Percentiles rank a stretch among this genome's conserved stretches.
Evolutionary conservation across 805 yeast species (phyloP).

Genomic region (Nakazawaea populi): DNA sequence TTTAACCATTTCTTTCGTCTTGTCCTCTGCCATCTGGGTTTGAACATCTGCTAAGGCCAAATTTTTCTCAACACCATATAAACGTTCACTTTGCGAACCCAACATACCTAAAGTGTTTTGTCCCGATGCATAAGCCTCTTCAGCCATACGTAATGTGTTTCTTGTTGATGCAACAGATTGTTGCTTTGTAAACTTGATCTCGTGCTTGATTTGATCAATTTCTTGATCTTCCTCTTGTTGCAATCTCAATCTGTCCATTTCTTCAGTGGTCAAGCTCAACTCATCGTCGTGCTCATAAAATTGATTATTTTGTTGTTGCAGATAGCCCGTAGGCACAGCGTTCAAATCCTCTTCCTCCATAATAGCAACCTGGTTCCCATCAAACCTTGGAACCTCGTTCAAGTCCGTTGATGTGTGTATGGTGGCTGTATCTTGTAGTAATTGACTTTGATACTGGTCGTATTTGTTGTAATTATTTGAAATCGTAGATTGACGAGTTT

Average conservation of each 20-base stretch:
- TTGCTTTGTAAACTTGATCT: constrained; percentile 77
- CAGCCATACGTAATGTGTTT: constrained; percentile 68
- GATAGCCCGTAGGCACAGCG: constrained; percentile 14
- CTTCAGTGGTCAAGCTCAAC: constrained; percentile 28
- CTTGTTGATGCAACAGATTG: constrained; percentile 83
- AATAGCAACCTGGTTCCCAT: constrained; percentile 11
- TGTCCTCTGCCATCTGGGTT: constrained; percentile 74
- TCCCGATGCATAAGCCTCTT: constrained; percentile 68
- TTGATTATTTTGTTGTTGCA: background rate
- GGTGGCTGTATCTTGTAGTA: constrained; percentile 3
- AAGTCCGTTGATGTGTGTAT: constrained; percentile 1
- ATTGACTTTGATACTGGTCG: constrained; percentile 5
- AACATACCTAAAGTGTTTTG: constrained; percentile 84
- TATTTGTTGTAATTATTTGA: background rate
- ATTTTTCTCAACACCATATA: constrained; percentile 74
- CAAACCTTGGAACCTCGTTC: constrained; percentile 1
- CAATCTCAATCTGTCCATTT: constrained; percentile 30
- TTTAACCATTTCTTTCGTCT: constrained; percentile 72
- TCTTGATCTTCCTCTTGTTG: constrained; percentile 74
- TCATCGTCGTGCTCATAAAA: constrained; percentile 10
- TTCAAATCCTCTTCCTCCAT: constrained; percentile 33
- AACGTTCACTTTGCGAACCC: constrained; percentile 87
- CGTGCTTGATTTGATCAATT: constrained; percentile 78
- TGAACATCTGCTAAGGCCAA: constrained; percentile 76
- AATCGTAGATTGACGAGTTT: background rate